Conservation (phyloP, 2,329 filamentous ascomycete genomes). For the Aspergillus quadricinctus region DNA sequence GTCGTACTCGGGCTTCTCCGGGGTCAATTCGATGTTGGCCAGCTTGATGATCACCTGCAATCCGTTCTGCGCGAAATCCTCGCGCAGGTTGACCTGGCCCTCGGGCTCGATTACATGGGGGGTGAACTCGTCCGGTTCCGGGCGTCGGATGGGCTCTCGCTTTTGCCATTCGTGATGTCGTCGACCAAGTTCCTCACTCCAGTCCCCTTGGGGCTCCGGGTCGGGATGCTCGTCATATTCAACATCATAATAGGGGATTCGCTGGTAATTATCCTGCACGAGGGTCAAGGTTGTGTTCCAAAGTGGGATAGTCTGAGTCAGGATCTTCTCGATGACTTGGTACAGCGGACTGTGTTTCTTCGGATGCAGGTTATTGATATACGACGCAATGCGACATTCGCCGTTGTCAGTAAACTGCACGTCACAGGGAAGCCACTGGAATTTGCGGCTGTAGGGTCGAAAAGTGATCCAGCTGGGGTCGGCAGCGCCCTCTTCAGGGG, state of each 20-base stretch:
- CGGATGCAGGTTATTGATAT: slow-evolving; percentile 46
- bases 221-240: slow-evolving; percentile 2
- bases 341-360: slow-evolving; percentile 31
- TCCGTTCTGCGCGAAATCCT: slow-evolving; percentile 32
- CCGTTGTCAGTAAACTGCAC: slow-evolving; percentile 21
- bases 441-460: slow-evolving; percentile 24
- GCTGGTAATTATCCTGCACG: not conserved
- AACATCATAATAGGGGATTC: slow-evolving; percentile 11
- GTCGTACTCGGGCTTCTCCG: slow-evolving; percentile 52
- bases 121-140: slow-evolving; percentile 11
- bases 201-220: no score
- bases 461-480: not conserved
- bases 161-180: not conserved
- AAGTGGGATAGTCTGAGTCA: slow-evolving; percentile 40
- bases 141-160: slow-evolving; percentile 3
- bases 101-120: not conserved
- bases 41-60: slow-evolving; percentile 56
- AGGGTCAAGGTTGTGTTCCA: slow-evolving; percentile 39
- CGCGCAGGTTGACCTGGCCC: slow-evolving; percentile 14
- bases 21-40: slow-evolving; percentile 57
- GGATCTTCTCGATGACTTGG: slow-evolving; percentile 32
- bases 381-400: slow-evolving; percentile 31
- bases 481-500: not conserved
- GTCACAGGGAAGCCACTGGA: slow-evolving; percentile 48
- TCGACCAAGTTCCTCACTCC: no score